Conservation (phyloP, 768 basidiomycete species). For the Sporobolomyces roseus region DNA sequence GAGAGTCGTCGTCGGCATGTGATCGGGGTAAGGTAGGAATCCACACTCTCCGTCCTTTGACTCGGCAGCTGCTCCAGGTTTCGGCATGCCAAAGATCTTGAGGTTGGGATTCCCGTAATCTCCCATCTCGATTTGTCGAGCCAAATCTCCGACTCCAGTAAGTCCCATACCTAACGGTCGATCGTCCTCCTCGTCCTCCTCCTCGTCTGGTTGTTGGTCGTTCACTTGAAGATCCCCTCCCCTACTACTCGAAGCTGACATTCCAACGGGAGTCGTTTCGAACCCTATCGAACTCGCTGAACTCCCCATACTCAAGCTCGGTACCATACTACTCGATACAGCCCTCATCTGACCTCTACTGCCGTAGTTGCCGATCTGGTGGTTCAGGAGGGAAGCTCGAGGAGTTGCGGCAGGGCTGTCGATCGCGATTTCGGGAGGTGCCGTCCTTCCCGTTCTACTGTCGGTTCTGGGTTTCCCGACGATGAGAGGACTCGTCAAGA, state of each 20-base stretch:
- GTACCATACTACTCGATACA: slow-evolving; percentile 14
- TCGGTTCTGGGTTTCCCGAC: slow-evolving; percentile 25
- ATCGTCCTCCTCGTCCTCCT: background rate
- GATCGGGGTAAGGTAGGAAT: slow-evolving; percentile 43
- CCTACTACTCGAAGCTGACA: slow-evolving; percentile 16
- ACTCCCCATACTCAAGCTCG: slow-evolving; percentile 28
- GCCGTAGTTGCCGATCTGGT: background rate
- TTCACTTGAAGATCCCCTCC: slow-evolving; percentile 1
- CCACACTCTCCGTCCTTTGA: slow-evolving; percentile 13
- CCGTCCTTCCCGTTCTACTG: slow-evolving; percentile 16
- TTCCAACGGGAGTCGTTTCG: slow-evolving; percentile 3
- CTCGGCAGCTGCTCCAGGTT: slow-evolving; percentile 5
- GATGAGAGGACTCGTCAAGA: slow-evolving; percentile 43
- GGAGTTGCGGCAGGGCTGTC: slow-evolving; percentile 28
- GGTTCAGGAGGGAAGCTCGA: slow-evolving; percentile 13
- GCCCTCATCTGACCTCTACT: background rate
- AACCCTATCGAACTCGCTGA: slow-evolving; percentile 21
- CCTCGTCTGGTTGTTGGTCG: background rate
- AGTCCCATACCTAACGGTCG: slow-evolving; percentile 39
- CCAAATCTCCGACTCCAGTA: slow-evolving; percentile 26
- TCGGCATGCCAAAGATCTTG: slow-evolving; percentile 34
- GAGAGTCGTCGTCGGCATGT: slow-evolving; percentile 40
- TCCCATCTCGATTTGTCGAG: slow-evolving; percentile 23
- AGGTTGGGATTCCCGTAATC: slow-evolving; percentile 36
- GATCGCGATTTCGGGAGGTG: slow-evolving; percentile 35